These are phyloP conservation scores for Anacardium occidentale DNA, from an alignment of 345 rosid species.

Conservation along the genomic window DNA sequence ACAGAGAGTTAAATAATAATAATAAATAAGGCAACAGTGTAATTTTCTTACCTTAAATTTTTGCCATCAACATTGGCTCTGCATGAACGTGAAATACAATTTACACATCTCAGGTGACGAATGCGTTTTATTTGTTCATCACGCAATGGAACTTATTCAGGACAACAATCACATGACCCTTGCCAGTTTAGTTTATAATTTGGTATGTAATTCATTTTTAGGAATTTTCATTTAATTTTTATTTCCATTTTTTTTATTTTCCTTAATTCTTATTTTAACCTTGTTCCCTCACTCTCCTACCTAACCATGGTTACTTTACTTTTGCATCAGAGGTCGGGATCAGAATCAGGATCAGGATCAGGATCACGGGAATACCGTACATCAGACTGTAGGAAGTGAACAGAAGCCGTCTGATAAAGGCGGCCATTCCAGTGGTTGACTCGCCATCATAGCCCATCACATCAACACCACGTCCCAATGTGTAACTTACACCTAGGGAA, in stretches of 20 bases:
- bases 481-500: not conserved
- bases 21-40: too few species aligned
- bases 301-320: not conserved
- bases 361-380: conserved; percentile 16
- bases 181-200: not conserved
- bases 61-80: too few species aligned
- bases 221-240: not conserved
- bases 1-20: too few species aligned
- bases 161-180: not conserved
- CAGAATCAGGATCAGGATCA: not conserved
- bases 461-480: not conserved
- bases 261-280: too few species aligned
- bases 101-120: not conserved
- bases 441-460: conserved; percentile 17
- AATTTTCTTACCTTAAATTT: too few species aligned
- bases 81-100: not conserved
- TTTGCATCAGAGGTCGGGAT: not conserved
- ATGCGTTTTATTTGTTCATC: not conserved
- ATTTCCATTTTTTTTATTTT: not conserved
- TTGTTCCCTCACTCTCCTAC: too few species aligned
- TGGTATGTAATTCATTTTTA: not conserved
- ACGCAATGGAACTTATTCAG: not conserved
- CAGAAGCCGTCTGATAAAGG: conserved; percentile 27
- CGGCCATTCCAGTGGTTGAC: conserved; percentile 18
- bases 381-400: not conserved